phyloP scores from a whole-genome alignment of 2,329 filamentous ascomycete genomes.

The Fusarium bulbicola region DNA sequence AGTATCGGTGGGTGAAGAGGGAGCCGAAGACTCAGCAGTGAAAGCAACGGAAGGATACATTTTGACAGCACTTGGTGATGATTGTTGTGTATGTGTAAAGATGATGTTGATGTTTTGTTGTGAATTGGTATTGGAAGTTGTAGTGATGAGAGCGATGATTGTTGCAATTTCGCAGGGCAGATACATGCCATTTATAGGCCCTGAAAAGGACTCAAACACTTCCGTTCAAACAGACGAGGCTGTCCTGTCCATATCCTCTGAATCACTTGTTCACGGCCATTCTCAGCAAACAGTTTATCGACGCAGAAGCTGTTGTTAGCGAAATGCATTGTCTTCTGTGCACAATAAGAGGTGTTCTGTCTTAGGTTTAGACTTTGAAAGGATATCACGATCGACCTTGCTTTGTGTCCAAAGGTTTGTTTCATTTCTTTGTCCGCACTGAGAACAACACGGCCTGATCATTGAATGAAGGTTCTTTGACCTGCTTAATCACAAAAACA shows the following conservation, averaged over 20 bases:
- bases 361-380: rapidly evolving
- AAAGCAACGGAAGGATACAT: neutral
- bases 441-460: neutral
- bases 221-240: rapidly evolving
- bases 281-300: neutral
- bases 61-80: neutral
- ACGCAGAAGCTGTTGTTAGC: neutral
- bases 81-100: neutral
- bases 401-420: rapidly evolving
- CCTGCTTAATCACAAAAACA: too few species aligned
- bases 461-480: neutral
- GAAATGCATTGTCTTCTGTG: too few species aligned
- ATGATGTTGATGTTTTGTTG: neutral
- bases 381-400: rapidly evolving
- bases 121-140: neutral
- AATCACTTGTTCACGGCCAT: neutral
- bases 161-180: neutral
- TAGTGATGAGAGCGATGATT: neutral
- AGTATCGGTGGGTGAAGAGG: neutral
- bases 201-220: too few species aligned
- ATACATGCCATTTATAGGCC: neutral
- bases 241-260: rapidly evolving
- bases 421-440: neutral
- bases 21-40: neutral
- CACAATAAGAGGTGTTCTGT: neutral